Base-by-base conservation (phyloP, 2,329 filamentous ascomycete genomes). In the Phialemoniopsis sp. region DNA sequence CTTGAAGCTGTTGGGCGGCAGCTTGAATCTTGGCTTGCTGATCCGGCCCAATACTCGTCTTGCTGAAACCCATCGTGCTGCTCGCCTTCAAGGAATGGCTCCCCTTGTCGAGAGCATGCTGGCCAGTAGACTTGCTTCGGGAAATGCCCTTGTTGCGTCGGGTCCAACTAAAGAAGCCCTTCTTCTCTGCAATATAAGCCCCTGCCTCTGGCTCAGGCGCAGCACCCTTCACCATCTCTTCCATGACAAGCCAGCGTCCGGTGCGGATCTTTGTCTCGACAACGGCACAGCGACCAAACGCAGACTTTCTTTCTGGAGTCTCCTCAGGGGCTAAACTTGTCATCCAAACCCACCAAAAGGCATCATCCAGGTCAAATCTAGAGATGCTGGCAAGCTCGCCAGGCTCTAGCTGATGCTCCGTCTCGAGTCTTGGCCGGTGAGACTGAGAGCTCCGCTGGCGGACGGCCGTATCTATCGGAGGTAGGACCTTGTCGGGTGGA, bases 291-390 rank as follows among this genome's bases (percentile, higher is more conserved):
- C 93, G 79, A 29, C 93, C 93, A 59, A 98, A 98, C 1, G 90
- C 89, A 6, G 90, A 85, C 59, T 98, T 98, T 44, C 93, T 81
- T 34, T 84, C 76, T 0, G 81, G 64, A 0, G 90, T 87, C 65
- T 98, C 93, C 55, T 98, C 93, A 1, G 82, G 86, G 2, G 91
- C 89, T 54, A 98, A 68, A 71, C 91, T 97, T 51, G 82, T 94
- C 75, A 98, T 97, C 93, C 93, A 98, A 4, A 97, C 93, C 91
- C 93, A 97, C 93, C 93, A 98, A 62, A 98, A 98, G 2, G 89
- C 85, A 59, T 97, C 91, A 52, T 98, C 93, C 5, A 98, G 72
- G 46, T 93, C 84, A 41, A 97, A 78, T 29, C 77, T 77, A 17
- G 79, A 86, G 55, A 98, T 95, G 57, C 89, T 97, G 21, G 93